A percentile compares a stretch with the other conserved stretches of the same genome.
Conservation (phyloP, 805 yeast species). For the Yarrowia sp. region DNA sequence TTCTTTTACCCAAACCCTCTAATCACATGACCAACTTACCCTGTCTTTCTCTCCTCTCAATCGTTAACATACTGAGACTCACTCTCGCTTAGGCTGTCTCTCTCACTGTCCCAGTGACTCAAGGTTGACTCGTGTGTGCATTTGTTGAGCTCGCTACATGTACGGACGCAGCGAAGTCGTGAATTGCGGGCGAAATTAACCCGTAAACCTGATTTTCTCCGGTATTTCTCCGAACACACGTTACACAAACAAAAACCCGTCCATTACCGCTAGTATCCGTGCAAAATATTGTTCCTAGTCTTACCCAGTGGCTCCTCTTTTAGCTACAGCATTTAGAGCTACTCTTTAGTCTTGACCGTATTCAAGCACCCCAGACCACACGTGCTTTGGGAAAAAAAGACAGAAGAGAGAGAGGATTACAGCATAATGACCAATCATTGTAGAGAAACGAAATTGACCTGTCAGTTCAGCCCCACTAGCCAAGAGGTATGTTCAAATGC, state of each 20-base stretch:
- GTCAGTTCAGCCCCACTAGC: too few species aligned
- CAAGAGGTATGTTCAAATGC: background rate
- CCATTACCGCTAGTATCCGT: too few species aligned
- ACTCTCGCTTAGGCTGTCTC: too few species aligned
- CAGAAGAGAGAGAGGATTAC: background rate
- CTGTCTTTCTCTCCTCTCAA: too few species aligned
- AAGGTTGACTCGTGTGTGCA: background rate
- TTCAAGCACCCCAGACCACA: background rate
- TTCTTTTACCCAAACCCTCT: too few species aligned
- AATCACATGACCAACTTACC: too few species aligned
- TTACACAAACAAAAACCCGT: background rate
- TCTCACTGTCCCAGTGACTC: background rate
- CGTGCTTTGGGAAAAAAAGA: background rate
- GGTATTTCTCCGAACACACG: background rate
- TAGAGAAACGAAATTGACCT: background rate
- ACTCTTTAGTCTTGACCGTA: background rate
- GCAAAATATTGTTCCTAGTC: too few species aligned
- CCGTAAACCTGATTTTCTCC: too few species aligned
- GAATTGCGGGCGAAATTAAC: background rate
- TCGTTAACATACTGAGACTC: too few species aligned
- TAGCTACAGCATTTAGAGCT: background rate
- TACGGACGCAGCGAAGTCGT: background rate
- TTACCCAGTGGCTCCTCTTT: background rate
- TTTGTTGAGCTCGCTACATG: conserved; percentile 8
- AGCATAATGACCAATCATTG: background rate